Evolutionary conservation across 1,139 yeast genomes (phyloP).

Genomic region (Schizosaccharomyces versatilis): DNA sequence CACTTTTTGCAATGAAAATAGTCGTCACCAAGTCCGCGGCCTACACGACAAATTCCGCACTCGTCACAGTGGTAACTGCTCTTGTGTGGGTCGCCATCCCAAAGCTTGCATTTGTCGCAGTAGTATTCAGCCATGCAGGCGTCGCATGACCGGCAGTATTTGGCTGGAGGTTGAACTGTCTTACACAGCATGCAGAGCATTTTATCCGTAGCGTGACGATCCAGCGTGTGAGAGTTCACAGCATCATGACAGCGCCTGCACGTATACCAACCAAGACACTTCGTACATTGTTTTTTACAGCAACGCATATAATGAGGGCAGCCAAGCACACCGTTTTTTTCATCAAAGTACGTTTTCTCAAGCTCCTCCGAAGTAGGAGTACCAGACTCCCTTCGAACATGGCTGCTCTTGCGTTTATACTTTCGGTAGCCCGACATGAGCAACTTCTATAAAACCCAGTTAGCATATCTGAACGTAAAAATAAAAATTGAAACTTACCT

Average conservation of each 20-base stretch:
- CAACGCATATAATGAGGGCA: conserved; percentile 68
- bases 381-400: no score
- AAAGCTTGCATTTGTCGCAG: conserved; percentile 56
- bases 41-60: conserved; percentile 82
- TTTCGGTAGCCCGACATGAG: not conserved
- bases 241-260: conserved; percentile 79
- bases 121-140: conserved; percentile 49
- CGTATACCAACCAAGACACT: conserved; percentile 51
- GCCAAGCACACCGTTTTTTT: conserved; percentile 32
- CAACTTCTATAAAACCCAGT: not conserved
- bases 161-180: conserved; percentile 51
- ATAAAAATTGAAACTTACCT: not conserved
- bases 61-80: conserved; percentile 79
- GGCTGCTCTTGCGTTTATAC: not conserved
- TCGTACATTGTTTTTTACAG: conserved; percentile 64
- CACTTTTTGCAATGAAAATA: conserved; percentile 78
- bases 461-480: not conserved
- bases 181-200: conserved; percentile 65
- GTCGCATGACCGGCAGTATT: conserved; percentile 46
- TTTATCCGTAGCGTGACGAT: conserved; percentile 41
- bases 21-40: conserved; percentile 69
- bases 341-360: conserved; percentile 27
- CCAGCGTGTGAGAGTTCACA: conserved; percentile 34
- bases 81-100: conserved; percentile 61
- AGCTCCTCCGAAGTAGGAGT: not conserved